phyloP scores from a whole-genome alignment of 352 stramenopile species.

The Phytophthora syringae region DNA sequence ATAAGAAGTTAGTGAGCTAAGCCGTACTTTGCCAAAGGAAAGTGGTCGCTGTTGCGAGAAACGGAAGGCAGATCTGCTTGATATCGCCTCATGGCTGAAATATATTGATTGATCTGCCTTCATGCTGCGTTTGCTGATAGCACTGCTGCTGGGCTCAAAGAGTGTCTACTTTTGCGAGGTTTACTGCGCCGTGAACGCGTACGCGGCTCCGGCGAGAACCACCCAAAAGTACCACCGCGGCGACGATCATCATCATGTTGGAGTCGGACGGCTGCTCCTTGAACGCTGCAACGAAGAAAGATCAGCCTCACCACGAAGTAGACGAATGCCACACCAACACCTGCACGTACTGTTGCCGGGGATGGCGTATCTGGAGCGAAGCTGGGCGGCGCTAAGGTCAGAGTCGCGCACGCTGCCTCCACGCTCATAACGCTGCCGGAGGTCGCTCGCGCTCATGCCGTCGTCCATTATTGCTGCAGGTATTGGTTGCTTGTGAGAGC shows the following conservation, averaged over 20 bases:
- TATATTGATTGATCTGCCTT: slow-evolving; percentile 21
- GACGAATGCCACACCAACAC: neutral
- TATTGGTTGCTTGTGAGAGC: slow-evolving; percentile 2
- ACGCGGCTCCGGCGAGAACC: slow-evolving; percentile 57
- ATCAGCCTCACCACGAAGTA: neutral
- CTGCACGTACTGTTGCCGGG: slow-evolving; percentile 73
- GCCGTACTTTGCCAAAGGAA: no score
- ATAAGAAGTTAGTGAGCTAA: no score
- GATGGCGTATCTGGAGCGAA: slow-evolving; percentile 84
- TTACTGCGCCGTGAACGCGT: slow-evolving; percentile 52
- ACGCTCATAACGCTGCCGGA: slow-evolving; percentile 78
- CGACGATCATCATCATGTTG: slow-evolving; percentile 58
- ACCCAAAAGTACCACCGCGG: slow-evolving; percentile 54
- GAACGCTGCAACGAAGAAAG: slow-evolving; percentile 49
- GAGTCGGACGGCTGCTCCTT: slow-evolving; percentile 63
- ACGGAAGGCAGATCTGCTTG: no score
- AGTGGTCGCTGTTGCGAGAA: no score
- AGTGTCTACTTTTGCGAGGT: neutral
- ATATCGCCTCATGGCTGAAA: no score
- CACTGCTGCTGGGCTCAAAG: neutral
- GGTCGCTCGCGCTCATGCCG: slow-evolving; percentile 64
- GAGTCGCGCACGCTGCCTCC: slow-evolving; percentile 75
- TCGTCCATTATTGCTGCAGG: slow-evolving; percentile 50
- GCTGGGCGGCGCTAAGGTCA: slow-evolving; percentile 78
- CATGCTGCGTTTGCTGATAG: neutral